Percentiles rank a stretch among this genome's conserved stretches.
These are phyloP conservation scores for Xylaria sp. DNA, from an alignment of 2,329 filamentous ascomycete species.

Conservation along the genomic window DNA sequence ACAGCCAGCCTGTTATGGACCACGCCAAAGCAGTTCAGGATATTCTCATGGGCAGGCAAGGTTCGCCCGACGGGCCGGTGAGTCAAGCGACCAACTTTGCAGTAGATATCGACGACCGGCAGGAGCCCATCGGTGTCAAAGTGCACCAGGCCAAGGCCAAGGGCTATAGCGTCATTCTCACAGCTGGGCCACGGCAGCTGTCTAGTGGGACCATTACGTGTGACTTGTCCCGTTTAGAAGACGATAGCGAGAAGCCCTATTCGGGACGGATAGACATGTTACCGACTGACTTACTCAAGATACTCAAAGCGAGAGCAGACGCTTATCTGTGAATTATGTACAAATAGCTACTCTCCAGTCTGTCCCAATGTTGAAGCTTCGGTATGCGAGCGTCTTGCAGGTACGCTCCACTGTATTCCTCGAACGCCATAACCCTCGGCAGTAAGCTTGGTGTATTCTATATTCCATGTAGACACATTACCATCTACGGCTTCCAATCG, in stretches of 20 bases:
- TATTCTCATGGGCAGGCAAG: slow-evolving; percentile 61
- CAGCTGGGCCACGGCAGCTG: slow-evolving; percentile 76
- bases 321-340: slow-evolving; percentile 57
- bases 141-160: slow-evolving; percentile 76
- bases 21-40: slow-evolving; percentile 62
- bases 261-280: slow-evolving; percentile 56
- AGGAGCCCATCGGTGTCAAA: slow-evolving; percentile 74
- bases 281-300: slow-evolving; percentile 57
- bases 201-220: slow-evolving; percentile 66
- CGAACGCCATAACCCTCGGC: not conserved
- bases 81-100: slow-evolving; percentile 69
- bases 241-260: slow-evolving; percentile 16
- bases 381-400: not conserved
- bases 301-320: slow-evolving; percentile 59
- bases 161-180: slow-evolving; percentile 78
- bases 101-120: slow-evolving; percentile 77
- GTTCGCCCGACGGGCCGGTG: slow-evolving; percentile 53
- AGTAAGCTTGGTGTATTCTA: not conserved
- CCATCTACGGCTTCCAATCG: not conserved
- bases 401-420: not conserved
- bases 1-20: slow-evolving; percentile 63
- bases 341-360: slow-evolving; percentile 1
- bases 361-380: not conserved
- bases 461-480: not conserved
- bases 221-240: slow-evolving; percentile 53